These are phyloP conservation scores for Rhodotorula mucilaginosa DNA, from an alignment of 1,284 basidiomycete genomes.

Conservation along the genomic window DNA sequence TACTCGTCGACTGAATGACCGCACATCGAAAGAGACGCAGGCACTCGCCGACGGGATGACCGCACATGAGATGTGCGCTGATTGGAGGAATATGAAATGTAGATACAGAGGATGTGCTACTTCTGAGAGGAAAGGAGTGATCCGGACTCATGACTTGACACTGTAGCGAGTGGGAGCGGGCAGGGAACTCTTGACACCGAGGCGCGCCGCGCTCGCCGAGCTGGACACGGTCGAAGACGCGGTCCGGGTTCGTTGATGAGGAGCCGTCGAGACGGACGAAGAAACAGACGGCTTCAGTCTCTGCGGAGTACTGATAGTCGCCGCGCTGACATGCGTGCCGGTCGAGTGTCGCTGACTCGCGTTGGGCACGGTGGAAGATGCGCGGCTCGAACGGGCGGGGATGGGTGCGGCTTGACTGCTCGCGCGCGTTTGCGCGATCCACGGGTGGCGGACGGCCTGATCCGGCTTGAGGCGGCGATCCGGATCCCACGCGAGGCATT, in stretches of 20 bases:
- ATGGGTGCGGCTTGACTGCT: neutral
- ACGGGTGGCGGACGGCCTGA: conserved; percentile 59
- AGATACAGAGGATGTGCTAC: too few species aligned
- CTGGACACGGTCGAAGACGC: conserved; percentile 9
- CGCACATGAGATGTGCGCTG: too few species aligned
- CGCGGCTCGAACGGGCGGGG: conserved; percentile 5
- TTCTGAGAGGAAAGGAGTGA: too few species aligned
- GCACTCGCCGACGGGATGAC: too few species aligned
- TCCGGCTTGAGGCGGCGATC: conserved; percentile 93
- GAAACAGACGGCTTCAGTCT: conserved; percentile 20
- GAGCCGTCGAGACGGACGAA: conserved; percentile 17
- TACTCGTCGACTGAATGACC: too few species aligned
- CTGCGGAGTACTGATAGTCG: conserved; percentile 1
- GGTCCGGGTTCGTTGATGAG: conserved; percentile 13
- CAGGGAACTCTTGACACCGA: neutral
- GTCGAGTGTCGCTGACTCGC: conserved; percentile 9
- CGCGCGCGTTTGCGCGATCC: conserved; percentile 3
- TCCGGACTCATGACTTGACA: neutral
- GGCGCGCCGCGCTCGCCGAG: neutral
- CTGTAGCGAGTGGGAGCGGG: conserved; percentile 1
- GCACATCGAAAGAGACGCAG: too few species aligned
- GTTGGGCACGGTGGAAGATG: conserved; percentile 12
- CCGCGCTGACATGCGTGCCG: conserved; percentile 5
- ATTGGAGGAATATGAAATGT: too few species aligned
- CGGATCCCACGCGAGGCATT: conserved; percentile 97